Percentiles rank a stretch among this genome's conserved stretches.
These are phyloP conservation scores for Dissophora ornata DNA, from an alignment of 192 early-diverging fungal species.

Conservation along the genomic window DNA sequence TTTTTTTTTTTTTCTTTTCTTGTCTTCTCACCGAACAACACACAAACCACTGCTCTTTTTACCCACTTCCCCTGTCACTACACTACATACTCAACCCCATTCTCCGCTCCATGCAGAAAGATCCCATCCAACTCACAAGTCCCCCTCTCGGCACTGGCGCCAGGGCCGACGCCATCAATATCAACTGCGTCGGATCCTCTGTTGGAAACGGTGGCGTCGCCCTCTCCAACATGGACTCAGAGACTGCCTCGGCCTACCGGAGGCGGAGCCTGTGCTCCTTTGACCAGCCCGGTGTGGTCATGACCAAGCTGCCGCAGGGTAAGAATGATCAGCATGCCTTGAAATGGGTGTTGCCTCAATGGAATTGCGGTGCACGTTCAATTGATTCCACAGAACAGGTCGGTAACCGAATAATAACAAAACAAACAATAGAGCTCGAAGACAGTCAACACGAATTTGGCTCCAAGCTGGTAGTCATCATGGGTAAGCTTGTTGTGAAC, in stretches of 20 bases:
- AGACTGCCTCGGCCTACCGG: conserved; percentile 19
- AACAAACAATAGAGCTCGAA: conserved; percentile 42
- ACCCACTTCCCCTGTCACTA: background rate
- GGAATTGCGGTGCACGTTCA: no score
- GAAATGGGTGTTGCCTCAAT: no score
- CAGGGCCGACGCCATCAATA: conserved; percentile 1
- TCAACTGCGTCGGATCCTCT: background rate
- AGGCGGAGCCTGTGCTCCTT: conserved; percentile 50
- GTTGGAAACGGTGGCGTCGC: conserved; percentile 14
- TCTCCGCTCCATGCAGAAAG: conserved; percentile 30
- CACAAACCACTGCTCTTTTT: no score
- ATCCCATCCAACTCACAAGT: conserved; percentile 31
- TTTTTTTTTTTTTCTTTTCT: no score
- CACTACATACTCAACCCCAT: background rate
- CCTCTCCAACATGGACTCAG: conserved; percentile 3
- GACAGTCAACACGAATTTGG: conserved; percentile 78
- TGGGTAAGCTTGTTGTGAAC: conserved; percentile 66
- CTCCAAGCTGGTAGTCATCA: conserved; percentile 92
- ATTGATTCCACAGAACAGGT: background rate
- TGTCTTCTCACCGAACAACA: no score
- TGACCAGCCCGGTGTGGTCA: conserved; percentile 64
- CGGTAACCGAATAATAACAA: background rate
- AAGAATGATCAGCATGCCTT: conserved; percentile 1
- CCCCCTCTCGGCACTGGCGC: conserved; percentile 24
- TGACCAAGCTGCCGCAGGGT: conserved; percentile 59